Conservation (phyloP, 2,329 filamentous ascomycete genomes). For the Rhynchosporium graminicola region DNA sequence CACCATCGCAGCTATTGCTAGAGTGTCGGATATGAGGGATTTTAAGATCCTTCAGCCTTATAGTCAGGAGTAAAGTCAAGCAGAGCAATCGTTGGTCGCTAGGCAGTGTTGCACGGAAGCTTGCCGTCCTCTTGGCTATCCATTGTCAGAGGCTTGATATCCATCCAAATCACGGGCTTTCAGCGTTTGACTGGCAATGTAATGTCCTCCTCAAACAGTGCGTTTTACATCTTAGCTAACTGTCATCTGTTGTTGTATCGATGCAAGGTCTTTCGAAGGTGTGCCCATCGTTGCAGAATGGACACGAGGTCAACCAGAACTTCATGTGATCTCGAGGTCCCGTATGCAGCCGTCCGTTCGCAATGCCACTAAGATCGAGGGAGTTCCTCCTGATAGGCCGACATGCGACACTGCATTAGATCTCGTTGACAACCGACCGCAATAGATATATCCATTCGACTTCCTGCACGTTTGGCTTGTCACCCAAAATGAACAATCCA, state of each 20-base stretch:
- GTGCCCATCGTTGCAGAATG: not conserved
- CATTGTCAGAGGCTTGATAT: constrained; percentile 31
- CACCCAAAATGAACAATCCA: not conserved
- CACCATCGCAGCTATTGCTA: constrained; percentile 24
- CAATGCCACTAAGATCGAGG: not conserved
- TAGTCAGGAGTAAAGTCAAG: constrained; percentile 23
- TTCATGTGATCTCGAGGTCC: constrained; percentile 9
- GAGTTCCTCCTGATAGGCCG: not conserved
- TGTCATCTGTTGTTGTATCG: not conserved
- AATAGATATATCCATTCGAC: not conserved
- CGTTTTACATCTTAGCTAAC: constrained; percentile 1
- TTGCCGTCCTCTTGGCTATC: constrained; percentile 26
- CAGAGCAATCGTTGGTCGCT: constrained; percentile 22
- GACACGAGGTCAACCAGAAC: not conserved
- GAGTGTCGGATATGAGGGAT: constrained; percentile 32
- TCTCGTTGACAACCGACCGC: not conserved
- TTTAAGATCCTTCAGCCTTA: constrained; percentile 35
- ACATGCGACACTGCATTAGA: not conserved
- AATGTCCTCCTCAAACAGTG: constrained; percentile 10
- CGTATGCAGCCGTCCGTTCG: constrained; percentile 6
- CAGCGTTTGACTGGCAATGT: constrained; percentile 21
- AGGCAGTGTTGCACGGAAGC: constrained; percentile 14
- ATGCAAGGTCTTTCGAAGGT: not conserved
- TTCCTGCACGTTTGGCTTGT: not conserved
- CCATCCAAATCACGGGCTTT: constrained; percentile 17